Evolutionary conservation across 805 yeast genomes (phyloP).

Genomic region (Ogataea nonfermentans): DNA sequence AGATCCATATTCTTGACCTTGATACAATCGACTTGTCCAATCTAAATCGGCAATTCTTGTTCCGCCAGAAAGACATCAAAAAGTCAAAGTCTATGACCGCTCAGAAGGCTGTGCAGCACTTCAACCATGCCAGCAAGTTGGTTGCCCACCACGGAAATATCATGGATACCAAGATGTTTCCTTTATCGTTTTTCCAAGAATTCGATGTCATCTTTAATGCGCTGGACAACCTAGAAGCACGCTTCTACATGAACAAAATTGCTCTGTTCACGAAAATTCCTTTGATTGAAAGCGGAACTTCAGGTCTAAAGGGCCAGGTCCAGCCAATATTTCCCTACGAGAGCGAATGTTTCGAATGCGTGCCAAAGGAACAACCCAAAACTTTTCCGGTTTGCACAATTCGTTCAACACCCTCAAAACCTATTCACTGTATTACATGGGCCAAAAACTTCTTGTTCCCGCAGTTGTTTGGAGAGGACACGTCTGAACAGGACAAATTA

Average conservation of each 20-base stretch:
- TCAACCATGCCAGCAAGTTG: slow-evolving; percentile 63
- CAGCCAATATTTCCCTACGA: slow-evolving; percentile 82
- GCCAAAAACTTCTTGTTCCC: slow-evolving; percentile 86
- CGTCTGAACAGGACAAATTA: slow-evolving; percentile 23
- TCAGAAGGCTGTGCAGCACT: slow-evolving; percentile 70
- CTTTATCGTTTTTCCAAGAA: slow-evolving; percentile 71
- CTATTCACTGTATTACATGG: slow-evolving; percentile 97
- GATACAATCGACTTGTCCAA: slow-evolving; percentile 94
- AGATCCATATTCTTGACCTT: slow-evolving; percentile 87
- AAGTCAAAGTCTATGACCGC: slow-evolving; percentile 86
- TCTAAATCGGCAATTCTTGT: slow-evolving; percentile 88
- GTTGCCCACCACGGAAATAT: slow-evolving; percentile 85
- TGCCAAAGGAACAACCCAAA: slow-evolving; percentile 81
- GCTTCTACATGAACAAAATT: slow-evolving; percentile 84
- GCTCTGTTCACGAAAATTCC: slow-evolving; percentile 73
- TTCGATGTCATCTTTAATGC: slow-evolving; percentile 88
- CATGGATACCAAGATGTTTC: slow-evolving; percentile 70
- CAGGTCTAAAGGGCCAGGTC: slow-evolving; percentile 92
- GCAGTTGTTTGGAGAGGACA: slow-evolving; percentile 67
- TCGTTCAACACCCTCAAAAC: slow-evolving; percentile 93
- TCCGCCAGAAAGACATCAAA: slow-evolving; percentile 86
- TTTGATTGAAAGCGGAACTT: slow-evolving; percentile 90
- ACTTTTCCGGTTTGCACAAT: slow-evolving; percentile 96
- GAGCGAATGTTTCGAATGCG: slow-evolving; percentile 94
- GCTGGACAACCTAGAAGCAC: slow-evolving; percentile 87